These are phyloP conservation scores for Dendrothele bispora DNA, from an alignment of 768 basidiomycete species.

Conservation along the genomic window DNA sequence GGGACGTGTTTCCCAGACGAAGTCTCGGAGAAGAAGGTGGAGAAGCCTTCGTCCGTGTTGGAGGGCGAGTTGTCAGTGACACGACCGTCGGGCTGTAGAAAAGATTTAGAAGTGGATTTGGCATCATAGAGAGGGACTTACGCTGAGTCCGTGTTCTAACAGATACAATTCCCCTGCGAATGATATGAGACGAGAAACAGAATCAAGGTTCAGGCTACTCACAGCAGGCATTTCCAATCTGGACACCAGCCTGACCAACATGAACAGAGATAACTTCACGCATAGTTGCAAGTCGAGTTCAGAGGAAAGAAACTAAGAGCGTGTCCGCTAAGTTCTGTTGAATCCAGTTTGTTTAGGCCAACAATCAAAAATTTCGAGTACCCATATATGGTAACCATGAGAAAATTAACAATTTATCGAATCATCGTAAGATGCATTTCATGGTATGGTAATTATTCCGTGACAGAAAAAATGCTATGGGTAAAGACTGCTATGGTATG, in stretches of 20 bases:
- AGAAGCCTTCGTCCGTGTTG: constrained; percentile 81
- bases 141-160: constrained; percentile 94
- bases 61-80: constrained; percentile 70
- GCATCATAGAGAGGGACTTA: constrained; percentile 41
- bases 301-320: neutral
- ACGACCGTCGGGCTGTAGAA: constrained; percentile 84
- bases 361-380: too few relatives aligned
- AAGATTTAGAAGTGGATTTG: constrained; percentile 11
- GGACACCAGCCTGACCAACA: constrained; percentile 96
- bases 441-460: neutral
- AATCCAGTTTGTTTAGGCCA: too few relatives aligned
- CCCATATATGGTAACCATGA: too few relatives aligned
- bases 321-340: too few relatives aligned
- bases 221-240: constrained; percentile 97
- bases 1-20: constrained; percentile 95
- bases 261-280: constrained; percentile 96
- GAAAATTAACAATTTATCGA: too few relatives aligned
- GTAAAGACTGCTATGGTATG: neutral
- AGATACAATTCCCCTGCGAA: constrained; percentile 93
- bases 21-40: constrained; percentile 97
- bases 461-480: neutral
- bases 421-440: neutral
- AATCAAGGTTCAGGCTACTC: constrained; percentile 32
- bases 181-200: constrained; percentile 15
- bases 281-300: constrained; percentile 34